Percentiles rank a stretch among this genome's conserved stretches.
phyloP scores from a whole-genome alignment of 768 basidiomycete genomes.

The Macrolepiota albuminosa region DNA sequence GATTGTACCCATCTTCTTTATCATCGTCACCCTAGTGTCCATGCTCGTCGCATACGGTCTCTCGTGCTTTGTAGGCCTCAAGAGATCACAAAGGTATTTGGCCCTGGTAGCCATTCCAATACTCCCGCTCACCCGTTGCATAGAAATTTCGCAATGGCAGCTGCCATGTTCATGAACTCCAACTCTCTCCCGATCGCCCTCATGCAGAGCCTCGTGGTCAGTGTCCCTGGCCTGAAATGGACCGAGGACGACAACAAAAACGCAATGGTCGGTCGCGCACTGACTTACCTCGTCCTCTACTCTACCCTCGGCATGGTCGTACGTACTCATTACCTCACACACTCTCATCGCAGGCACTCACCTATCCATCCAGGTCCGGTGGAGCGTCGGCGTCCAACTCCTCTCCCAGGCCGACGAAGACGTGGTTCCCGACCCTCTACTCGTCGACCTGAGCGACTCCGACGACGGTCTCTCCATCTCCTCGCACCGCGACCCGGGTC shows the following conservation, averaged over 20 bases:
- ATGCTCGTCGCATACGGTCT: slow-evolving; percentile 63
- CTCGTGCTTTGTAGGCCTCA: slow-evolving; percentile 60
- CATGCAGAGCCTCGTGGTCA: slow-evolving; percentile 84
- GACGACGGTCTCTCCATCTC: not conserved
- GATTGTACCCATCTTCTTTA: slow-evolving; percentile 84
- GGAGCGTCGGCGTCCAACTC: slow-evolving; percentile 52
- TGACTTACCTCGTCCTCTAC: slow-evolving; percentile 88
- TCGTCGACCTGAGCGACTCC: not conserved
- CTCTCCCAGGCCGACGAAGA: slow-evolving; percentile 14
- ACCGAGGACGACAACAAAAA: slow-evolving; percentile 73
- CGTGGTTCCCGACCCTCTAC: not conserved
- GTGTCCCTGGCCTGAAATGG: slow-evolving; percentile 83
- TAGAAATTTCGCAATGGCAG: slow-evolving; percentile 76
- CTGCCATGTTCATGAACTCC: slow-evolving; percentile 90
- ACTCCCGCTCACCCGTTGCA: not conserved
- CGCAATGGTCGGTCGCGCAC: slow-evolving; percentile 86
- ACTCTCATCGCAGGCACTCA: not conserved
- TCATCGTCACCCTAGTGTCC: slow-evolving; percentile 68
- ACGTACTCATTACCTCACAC: not conserved
- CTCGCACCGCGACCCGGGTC: not conserved
- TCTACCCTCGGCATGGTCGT: slow-evolving; percentile 96
- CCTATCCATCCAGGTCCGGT: slow-evolving; percentile 56
- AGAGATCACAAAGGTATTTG: slow-evolving; percentile 67
- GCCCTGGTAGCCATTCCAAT: not conserved
- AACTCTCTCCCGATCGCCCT: slow-evolving; percentile 94